Evolutionary conservation across 345 rosid genomes (phyloP).

Genomic region (Rhodomyrtus tomentosa): DNA sequence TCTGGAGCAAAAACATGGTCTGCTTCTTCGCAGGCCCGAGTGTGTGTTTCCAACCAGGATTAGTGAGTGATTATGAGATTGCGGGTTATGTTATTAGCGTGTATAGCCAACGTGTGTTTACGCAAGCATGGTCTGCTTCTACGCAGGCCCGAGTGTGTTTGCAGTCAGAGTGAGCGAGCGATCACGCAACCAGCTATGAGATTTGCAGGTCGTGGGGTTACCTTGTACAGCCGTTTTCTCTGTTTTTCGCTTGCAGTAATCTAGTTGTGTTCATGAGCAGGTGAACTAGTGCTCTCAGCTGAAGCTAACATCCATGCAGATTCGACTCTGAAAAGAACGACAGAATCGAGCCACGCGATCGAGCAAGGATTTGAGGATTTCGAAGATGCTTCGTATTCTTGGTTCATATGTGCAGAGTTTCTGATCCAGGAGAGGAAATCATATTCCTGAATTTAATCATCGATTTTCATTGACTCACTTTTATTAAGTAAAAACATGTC

Average conservation of each 20-base stretch:
- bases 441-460: too few species aligned
- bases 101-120: background rate
- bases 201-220: background rate
- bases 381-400: too few species aligned
- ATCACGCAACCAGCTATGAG: background rate
- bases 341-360: accelerated
- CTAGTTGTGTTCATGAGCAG: background rate
- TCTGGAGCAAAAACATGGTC: background rate
- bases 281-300: background rate
- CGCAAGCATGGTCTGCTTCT: background rate
- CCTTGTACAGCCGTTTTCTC: background rate
- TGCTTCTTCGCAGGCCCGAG: too few species aligned
- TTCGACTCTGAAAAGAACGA: background rate
- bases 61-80: background rate
- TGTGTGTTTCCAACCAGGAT: background rate
- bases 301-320: background rate
- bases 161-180: background rate
- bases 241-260: background rate
- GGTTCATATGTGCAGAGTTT: too few species aligned
- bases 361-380: background rate
- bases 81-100: background rate
- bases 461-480: too few species aligned
- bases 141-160: background rate
- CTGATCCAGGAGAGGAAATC: too few species aligned
- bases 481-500: too few species aligned